Evolutionary conservation across 192 early-diverging fungal species (phyloP), one percentile per base, ranked within the genome.

Genomic region (Rhizophagus prolifer): DNA sequence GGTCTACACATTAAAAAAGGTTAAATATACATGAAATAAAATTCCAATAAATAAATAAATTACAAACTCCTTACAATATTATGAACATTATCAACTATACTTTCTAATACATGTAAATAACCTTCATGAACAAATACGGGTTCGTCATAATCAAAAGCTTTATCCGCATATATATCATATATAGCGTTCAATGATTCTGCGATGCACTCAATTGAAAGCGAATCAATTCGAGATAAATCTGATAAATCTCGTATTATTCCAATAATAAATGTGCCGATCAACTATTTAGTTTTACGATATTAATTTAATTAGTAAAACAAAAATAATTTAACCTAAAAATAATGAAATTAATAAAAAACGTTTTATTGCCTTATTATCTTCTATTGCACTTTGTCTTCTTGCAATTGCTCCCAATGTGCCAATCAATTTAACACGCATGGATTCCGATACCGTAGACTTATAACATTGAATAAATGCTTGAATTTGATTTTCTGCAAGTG

Each of bases 141-240:
- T 47, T 79, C 77, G 78, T 97, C 94, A 75, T 97, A 97, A 77
- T 94, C 92, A 79, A 87, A 97, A 13, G 72, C 88, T 31, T 79
- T 84, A 73, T 98, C 96, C 46, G 88, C 88, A 80, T 97, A 98
- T 28, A 97, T 89, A 77, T 98, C 96, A 75, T 86, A 97, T 47
- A 98, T 80, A 26, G 90, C 88, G 74, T 97, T 94, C 77, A 98
- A 78, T 0, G 91, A 92, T 79, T 97, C 96, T 1, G 89, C 80
- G 16, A 90, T 80, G 25, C 84, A 81, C 58, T 87, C 88, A 21
- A 82, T 67, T 19, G 76, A 30, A 16, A 75, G 79, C 19, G 44
- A 54, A 14, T 77, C 66, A 9, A 70, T 62, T 25, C 75, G 79
- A 21, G 79, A 79, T 36, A 84, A 78, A 58, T 81, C 77, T 59